Base-by-base conservation (phyloP, 2,329 filamentous ascomycete genomes). In the Pyricularia grisea region DNA sequence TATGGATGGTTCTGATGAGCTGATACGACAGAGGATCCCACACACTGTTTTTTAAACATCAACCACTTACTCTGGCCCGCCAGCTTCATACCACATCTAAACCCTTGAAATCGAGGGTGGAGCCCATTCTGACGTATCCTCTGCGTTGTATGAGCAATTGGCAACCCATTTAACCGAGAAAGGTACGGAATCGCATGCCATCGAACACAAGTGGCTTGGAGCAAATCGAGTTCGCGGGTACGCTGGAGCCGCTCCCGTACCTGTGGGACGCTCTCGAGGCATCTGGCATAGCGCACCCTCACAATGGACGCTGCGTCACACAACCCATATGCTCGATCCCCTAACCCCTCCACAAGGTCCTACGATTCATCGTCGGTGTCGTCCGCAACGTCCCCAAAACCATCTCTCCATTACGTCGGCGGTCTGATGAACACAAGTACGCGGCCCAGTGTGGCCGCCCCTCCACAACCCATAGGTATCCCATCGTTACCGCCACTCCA, bases 301-400 rank as follows among this genome's bases (percentile, higher is more conserved):
- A 78, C 73, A 75, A 88, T 88, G 86, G 81, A 85, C 74, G 82
- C 85, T 70, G 78, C 80, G 76, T 81, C 84, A 74, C 86, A 88
- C 79, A 86, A 83, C 76, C 79, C 82, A 67, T 88, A 86, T 77
- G 79, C 85, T 74, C 86, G 85, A 78, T 89, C 87, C 70, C 87
- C 87, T 71, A 88, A 88, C 77, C 82, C 81, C 71, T 88, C 86
- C 72, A 85, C 83, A 72, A 82, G 83, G 77, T 88, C 86, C 72
- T 89, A 87, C 82, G 86, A 88, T 78, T 88, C 87, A 70, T 88
- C 87, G 12, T 87, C 87, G 66, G 85, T 87, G 73, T 88, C 87
- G 30, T 88, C 87, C 70, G 83, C 86, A 69, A 84, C 86, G 31
- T 89, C 87, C 25, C 87, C 87, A 67, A 83, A 83, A 73, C 82